Percentiles rank a stretch among this genome's conserved stretches.
Evolutionary conservation across 2,329 filamentous ascomycete species (phyloP).

Genomic region (Penicillium sclerotiorum): DNA sequence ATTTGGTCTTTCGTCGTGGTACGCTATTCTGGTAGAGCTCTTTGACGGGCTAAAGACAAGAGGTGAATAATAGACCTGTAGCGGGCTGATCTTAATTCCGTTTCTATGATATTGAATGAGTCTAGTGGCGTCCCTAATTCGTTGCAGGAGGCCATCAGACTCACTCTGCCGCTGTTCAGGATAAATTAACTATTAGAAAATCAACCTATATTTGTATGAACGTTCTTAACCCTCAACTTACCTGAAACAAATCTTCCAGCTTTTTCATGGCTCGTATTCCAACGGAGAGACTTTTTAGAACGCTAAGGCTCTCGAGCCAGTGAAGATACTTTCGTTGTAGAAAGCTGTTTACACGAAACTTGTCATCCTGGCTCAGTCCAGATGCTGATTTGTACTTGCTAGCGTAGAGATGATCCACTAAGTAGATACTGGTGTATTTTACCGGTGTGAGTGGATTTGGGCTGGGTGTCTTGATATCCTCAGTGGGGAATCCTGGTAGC

Average conservation of each 20-base stretch:
- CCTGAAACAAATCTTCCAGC: slow-evolving; percentile 22
- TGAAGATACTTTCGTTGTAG: slow-evolving; percentile 28
- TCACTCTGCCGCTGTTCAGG: slow-evolving; percentile 1
- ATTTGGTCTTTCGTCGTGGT: slow-evolving; percentile 1
- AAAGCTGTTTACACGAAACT: slow-evolving; percentile 18
- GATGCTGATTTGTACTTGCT: background rate
- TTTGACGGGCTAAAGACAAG: slow-evolving; percentile 29
- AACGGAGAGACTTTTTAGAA: slow-evolving; percentile 21
- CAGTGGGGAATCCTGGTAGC: background rate
- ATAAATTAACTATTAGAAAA: too few species aligned
- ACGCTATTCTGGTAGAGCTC: slow-evolving; percentile 4
- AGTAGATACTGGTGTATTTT: background rate
- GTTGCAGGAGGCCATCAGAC: background rate
- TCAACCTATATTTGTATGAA: background rate
- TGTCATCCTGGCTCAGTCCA: slow-evolving; percentile 12
- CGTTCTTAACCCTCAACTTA: background rate
- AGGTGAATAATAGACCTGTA: slow-evolving; percentile 33
- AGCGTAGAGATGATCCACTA: background rate
- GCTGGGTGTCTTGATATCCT: background rate
- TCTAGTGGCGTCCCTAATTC: slow-evolving; percentile 27
- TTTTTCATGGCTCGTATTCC: slow-evolving; percentile 24
- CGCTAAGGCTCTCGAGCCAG: slow-evolving; percentile 35
- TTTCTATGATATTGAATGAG: slow-evolving; percentile 29
- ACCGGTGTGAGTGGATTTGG: background rate
- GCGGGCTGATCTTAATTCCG: slow-evolving; percentile 25